Evolutionary conservation across 371 early-diverging fungal species (phyloP), one percentile per base, ranked within the genome.

Genomic region (Syncephalastrum monosporum): DNA sequence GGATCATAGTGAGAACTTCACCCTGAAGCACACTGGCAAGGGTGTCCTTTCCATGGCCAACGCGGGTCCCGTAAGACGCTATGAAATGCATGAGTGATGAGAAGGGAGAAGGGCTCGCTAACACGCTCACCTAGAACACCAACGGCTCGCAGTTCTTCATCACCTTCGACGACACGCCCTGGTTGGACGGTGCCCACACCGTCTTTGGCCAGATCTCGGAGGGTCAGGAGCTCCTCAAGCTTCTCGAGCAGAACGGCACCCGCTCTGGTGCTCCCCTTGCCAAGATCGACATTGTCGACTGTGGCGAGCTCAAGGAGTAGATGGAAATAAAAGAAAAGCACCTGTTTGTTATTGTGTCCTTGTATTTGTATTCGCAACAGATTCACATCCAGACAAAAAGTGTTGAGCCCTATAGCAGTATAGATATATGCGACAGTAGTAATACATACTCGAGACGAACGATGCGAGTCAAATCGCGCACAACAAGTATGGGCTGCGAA

Each of bases 111-210:
- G 21, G 21, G 21, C 0, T 21, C 0, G 27, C 7, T 27, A 27
- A 27, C 27, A 41, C 29, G 38, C 12, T 17, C 14, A 16, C 41
- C 16, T 64, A 80, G 81, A 84, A 87, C 75, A 88, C 98, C 79
- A 99, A 99, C 74, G 98, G 99, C 47, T 92, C 92, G 53, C 99
- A 99, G 81, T 98, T 98, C 89, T 98, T 97, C 77, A 92, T 95
- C 65, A 88, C 90, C 57, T 88, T 44, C 38, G 70, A 56, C 23
- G 59, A 67, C 55, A 79, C 86, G n/a, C 81, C 88, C 33, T 93
- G 94, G 94, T 85, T 98, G 60, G 91, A 98, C 69, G 92, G 92
- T 56, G 90, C 89, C 74, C 99, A 98, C 81, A 95, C 71, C 80
- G 65, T 65, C 53, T 65, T 99, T 83, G 99, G 99, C 53, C 72